These are phyloP conservation scores for Moesziomyces sp. DNA, from an alignment of 1,284 basidiomycete species.

Conservation along the genomic window DNA sequence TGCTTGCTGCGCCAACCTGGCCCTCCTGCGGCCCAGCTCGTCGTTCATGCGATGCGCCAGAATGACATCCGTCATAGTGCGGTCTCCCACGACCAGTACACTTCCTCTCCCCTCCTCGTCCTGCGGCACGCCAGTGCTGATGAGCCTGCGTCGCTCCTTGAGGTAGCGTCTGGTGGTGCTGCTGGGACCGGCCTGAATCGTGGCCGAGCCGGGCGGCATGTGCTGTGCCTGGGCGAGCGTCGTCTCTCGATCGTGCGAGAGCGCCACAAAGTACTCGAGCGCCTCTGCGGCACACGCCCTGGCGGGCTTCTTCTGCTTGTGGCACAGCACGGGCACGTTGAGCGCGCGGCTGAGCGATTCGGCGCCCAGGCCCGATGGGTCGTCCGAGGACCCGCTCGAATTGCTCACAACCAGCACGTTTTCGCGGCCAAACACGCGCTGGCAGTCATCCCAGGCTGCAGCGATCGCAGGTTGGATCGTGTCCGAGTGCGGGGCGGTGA, in stretches of 20 bases:
- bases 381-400: constrained; percentile 84
- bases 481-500: constrained; percentile 70
- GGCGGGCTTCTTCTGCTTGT: constrained; percentile 79
- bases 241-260: constrained; percentile 54
- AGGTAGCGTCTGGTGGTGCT: constrained; percentile 18
- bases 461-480: constrained; percentile 65
- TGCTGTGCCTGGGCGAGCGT: constrained; percentile 59
- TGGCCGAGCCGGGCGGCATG: constrained; percentile 19
- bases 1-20: background rate
- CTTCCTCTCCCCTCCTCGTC: constrained; percentile 70
- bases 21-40: constrained; percentile 32
- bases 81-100: constrained; percentile 86
- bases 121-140: constrained; percentile 71
- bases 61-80: constrained; percentile 89
- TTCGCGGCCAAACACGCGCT: constrained; percentile 78
- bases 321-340: constrained; percentile 82
- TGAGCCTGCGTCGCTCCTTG: constrained; percentile 25
- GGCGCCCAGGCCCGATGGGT: constrained; percentile 85
- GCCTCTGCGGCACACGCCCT: constrained; percentile 76
- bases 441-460: constrained; percentile 82
- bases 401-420: constrained; percentile 93
- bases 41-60: constrained; percentile 77
- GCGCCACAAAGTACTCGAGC: constrained; percentile 72
- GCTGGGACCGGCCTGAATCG: constrained; percentile 35
- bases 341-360: constrained; percentile 84